These are phyloP conservation scores for Plasmodium fragile DNA, from an alignment of 169 alveolate species.

Conservation along the genomic window DNA sequence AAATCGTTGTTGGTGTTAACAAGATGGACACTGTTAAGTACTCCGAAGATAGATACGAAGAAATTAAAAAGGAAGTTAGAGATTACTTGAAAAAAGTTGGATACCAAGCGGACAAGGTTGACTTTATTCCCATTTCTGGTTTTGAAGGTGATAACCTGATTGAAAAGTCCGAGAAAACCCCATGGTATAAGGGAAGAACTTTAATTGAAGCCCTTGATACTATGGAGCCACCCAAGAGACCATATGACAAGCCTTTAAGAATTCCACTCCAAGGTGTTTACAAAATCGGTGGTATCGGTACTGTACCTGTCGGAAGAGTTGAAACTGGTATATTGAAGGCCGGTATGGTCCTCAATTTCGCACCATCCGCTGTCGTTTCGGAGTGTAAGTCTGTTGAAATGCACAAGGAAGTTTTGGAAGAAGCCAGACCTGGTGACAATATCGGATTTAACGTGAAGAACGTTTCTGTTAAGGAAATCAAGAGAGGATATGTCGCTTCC, in stretches of 20 bases:
- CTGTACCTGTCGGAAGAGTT: slow-evolving; percentile 99
- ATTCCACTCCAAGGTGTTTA: slow-evolving; percentile 98
- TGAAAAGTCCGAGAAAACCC: slow-evolving; percentile 95
- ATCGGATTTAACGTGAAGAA: slow-evolving; percentile 98
- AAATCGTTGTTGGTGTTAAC: slow-evolving; percentile 98
- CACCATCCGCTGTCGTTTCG: slow-evolving; percentile 96
- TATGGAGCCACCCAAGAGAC: slow-evolving; percentile 98
- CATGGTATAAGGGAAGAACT: slow-evolving; percentile 98
- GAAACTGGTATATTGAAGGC: slow-evolving; percentile 97
- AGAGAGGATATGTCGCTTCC: slow-evolving; percentile 97
- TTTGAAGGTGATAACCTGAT: slow-evolving; percentile 98
- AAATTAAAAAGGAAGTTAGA: slow-evolving; percentile 96
- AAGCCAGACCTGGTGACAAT: slow-evolving; percentile 98
- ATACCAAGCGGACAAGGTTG: slow-evolving; percentile 97
- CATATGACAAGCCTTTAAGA: slow-evolving; percentile 97
- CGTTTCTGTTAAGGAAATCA: slow-evolving; percentile 96
- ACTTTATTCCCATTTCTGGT: slow-evolving; percentile 98
- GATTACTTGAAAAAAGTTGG: slow-evolving; percentile 97
- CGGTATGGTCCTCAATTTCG: slow-evolving; percentile 91
- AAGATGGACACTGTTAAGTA: slow-evolving; percentile 99
- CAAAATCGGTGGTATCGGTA: slow-evolving; percentile 99
- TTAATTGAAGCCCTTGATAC: slow-evolving; percentile 97
- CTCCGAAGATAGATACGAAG: slow-evolving; percentile 96
- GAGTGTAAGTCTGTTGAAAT: slow-evolving; percentile 98
- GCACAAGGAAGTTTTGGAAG: slow-evolving; percentile 97